Evolutionary conservation across 2,329 filamentous ascomycete genomes (phyloP).

Genomic region (Fusarium sublunatum): DNA sequence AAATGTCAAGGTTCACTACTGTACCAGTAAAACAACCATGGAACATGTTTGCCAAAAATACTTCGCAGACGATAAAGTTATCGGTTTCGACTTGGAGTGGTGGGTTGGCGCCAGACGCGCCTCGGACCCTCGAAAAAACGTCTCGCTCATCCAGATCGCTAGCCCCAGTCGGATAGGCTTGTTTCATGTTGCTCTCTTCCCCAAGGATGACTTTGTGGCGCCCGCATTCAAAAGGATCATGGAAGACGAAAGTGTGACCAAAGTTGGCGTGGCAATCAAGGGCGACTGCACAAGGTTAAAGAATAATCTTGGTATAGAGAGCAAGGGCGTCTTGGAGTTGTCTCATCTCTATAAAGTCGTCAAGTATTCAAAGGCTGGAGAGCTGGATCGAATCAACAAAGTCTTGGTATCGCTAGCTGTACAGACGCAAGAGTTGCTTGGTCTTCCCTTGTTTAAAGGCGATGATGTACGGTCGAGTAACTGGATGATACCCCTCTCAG

Average conservation of each 20-base stretch:
- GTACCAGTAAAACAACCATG: constrained; percentile 72
- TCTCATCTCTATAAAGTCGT: constrained; percentile 85
- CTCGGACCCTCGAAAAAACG: constrained; percentile 70
- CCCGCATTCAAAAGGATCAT: constrained; percentile 78
- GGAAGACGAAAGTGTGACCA: constrained; percentile 75
- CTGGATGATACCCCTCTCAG: constrained; percentile 74
- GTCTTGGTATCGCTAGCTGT: constrained; percentile 71
- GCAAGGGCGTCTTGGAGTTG: constrained; percentile 79
- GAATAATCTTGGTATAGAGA: constrained; percentile 72
- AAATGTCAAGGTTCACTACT: constrained; percentile 80
- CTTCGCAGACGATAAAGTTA: constrained; percentile 74
- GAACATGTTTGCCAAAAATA: constrained; percentile 72
- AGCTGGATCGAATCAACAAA: constrained; percentile 71
- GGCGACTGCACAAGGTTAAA: constrained; percentile 76
- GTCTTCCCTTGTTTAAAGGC: constrained; percentile 81
- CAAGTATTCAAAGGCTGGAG: constrained; percentile 67
- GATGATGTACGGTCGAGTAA: constrained; percentile 75
- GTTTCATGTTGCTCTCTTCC: constrained; percentile 80
- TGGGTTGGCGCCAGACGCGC: constrained; percentile 60
- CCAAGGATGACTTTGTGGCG: constrained; percentile 69
- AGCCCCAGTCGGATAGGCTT: constrained; percentile 80
- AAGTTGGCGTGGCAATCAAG: constrained; percentile 80
- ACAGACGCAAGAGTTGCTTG: constrained; percentile 77
- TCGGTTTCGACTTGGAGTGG: constrained; percentile 97
- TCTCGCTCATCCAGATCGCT: constrained; percentile 86